Conservation (phyloP, 2,329 filamentous ascomycete species). For the Cadophora sp. region DNA sequence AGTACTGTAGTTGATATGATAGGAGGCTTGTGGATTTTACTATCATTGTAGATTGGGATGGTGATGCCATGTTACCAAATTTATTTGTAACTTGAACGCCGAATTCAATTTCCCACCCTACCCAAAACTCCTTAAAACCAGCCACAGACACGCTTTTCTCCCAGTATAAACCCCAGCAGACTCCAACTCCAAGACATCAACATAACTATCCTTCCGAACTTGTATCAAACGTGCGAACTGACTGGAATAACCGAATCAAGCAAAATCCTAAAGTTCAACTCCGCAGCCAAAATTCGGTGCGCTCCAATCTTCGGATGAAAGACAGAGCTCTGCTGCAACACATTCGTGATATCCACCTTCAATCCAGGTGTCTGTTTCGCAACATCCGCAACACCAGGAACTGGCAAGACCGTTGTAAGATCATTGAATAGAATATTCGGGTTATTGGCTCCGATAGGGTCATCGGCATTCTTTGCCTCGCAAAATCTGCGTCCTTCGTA, state of each 20-base stretch:
- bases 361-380: conserved; percentile 8
- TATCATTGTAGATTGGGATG: too few species aligned
- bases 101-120: too few species aligned
- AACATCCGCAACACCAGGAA: conserved; percentile 1
- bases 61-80: background rate
- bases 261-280: conserved; percentile 10
- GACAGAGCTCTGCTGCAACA: conserved; percentile 13
- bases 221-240: background rate
- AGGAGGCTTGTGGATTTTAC: too few species aligned
- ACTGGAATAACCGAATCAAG: background rate
- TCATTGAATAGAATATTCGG: conserved; percentile 16
- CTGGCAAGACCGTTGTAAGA: background rate
- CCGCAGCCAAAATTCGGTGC: conserved; percentile 8
- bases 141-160: too few species aligned
- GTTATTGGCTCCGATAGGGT: conserved; percentile 19
- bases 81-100: background rate
- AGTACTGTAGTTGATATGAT: too few species aligned
- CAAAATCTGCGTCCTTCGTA: conserved; percentile 18
- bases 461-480: conserved; percentile 5
- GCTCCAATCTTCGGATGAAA: conserved; percentile 13
- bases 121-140: too few species aligned
- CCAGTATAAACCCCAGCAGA: too few species aligned
- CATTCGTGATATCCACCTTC: conserved; percentile 12
- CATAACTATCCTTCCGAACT: background rate
- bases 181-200: background rate